phyloP scores from a whole-genome alignment of 805 yeast genomes.

The Starmerella sirachaensis region DNA sequence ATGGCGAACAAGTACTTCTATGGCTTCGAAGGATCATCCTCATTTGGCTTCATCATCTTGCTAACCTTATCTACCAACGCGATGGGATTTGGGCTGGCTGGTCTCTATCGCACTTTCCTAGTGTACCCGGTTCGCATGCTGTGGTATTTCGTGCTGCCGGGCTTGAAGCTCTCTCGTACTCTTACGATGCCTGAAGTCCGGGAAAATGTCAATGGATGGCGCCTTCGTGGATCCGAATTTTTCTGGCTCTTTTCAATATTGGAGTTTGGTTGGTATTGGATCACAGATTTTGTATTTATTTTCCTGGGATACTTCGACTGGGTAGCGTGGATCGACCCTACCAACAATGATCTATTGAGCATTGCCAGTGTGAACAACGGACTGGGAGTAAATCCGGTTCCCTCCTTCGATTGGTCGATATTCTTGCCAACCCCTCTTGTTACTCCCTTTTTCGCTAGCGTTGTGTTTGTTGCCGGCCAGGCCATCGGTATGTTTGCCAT shows the following conservation, averaged over 20 bases:
- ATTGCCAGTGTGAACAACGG: constrained; percentile 36
- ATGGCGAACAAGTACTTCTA: constrained; percentile 24
- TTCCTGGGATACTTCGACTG: constrained; percentile 53
- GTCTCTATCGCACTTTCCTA: constrained; percentile 45
- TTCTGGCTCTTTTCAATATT: constrained; percentile 37
- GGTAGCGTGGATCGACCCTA: constrained; percentile 48
- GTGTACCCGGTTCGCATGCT: constrained; percentile 41
- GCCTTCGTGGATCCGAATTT: constrained; percentile 38
- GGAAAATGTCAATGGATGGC: constrained; percentile 45
- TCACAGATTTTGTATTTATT: constrained; percentile 42
- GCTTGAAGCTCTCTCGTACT: constrained; percentile 39
- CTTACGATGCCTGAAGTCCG: constrained; percentile 23
- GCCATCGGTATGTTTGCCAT: constrained; percentile 27
- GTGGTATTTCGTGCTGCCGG: constrained; percentile 45
- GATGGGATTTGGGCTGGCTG: constrained; percentile 57
- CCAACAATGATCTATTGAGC: constrained; percentile 36
- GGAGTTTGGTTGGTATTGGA: constrained; percentile 27
- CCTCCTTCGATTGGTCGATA: constrained; percentile 35
- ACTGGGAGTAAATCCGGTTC: constrained; percentile 43
- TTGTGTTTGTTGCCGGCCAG: constrained; percentile 29
- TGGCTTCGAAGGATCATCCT: constrained; percentile 21
- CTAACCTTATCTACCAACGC: constrained; percentile 45
- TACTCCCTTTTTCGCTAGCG: constrained; percentile 34
- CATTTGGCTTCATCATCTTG: constrained; percentile 43
- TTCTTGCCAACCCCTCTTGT: constrained; percentile 36